A percentile compares a stretch with the other conserved stretches of the same genome.
Conservation (phyloP, 2,329 filamentous ascomycete genomes). For the Alternaria brassicicola region DNA sequence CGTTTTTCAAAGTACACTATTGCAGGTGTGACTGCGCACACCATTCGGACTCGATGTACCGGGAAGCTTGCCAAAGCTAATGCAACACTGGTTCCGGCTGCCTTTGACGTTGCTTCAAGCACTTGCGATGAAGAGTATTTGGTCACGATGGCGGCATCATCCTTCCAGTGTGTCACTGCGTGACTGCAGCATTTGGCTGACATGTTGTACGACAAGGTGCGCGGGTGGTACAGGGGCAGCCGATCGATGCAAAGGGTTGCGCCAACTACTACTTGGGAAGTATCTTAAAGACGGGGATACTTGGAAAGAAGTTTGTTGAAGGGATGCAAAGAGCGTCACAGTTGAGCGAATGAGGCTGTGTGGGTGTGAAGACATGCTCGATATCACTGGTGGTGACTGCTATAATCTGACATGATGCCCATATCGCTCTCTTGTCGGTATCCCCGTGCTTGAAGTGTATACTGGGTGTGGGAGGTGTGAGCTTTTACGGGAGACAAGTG, state of each 20-base stretch:
- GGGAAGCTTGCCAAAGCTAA: slow-evolving; percentile 1
- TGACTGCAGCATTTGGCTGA: slow-evolving; percentile 7
- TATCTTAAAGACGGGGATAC: slow-evolving; percentile 6
- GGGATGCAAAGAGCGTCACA: slow-evolving; percentile 15
- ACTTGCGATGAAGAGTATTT: neutral
- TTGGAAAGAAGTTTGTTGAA: slow-evolving; percentile 1
- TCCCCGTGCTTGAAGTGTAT: no score
- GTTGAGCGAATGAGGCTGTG: slow-evolving; percentile 9
- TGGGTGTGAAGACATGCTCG: neutral
- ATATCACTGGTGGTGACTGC: neutral
- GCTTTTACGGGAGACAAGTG: neutral
- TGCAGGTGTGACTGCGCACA: slow-evolving; percentile 6
- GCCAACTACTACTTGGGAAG: slow-evolving; percentile 15
- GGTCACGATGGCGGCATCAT: slow-evolving; percentile 5
- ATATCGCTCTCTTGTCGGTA: neutral
- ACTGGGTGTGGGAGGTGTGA: neutral
- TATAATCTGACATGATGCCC: neutral
- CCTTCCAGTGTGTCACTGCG: slow-evolving; percentile 14
- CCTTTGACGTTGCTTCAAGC: slow-evolving; percentile 12
- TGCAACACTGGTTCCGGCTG: neutral
- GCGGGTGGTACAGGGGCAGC: slow-evolving; percentile 7
- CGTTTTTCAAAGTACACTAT: neutral
- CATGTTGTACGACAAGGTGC: slow-evolving; percentile 10
- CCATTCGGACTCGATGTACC: slow-evolving; percentile 9
- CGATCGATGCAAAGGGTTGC: slow-evolving; percentile 8